phyloP scores from a whole-genome alignment of 1,139 yeast genomes.

The Geotrichum candidum region DNA sequence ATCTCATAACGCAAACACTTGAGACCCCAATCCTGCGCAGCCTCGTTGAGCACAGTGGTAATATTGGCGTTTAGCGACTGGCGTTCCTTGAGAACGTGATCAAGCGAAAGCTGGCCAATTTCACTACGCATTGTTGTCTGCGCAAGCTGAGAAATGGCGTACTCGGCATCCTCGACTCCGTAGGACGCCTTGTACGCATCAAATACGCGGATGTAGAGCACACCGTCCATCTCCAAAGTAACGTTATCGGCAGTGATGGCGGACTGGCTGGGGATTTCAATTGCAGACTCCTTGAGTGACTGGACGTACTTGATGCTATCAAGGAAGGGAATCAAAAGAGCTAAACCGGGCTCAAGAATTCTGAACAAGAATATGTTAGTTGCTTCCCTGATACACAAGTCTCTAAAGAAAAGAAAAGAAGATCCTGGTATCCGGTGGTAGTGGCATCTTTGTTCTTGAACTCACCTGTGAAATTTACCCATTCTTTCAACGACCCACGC shows the following conservation, averaged over 20 bases:
- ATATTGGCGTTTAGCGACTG: constrained; percentile 67
- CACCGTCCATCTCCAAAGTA: constrained; percentile 78
- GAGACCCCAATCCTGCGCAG: constrained; percentile 83
- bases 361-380: constrained; percentile 19
- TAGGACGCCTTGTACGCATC: constrained; percentile 84
- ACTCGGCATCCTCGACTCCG: constrained; percentile 84
- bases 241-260: constrained; percentile 87
- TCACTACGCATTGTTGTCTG: constrained; percentile 90
- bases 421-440: neutral
- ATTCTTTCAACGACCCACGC: constrained; percentile 90
- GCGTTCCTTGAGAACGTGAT: constrained; percentile 70
- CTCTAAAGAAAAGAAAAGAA: neutral
- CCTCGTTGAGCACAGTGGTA: constrained; percentile 74
- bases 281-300: constrained; percentile 72
- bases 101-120: constrained; percentile 76
- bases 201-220: constrained; percentile 65
- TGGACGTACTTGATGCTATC: constrained; percentile 79
- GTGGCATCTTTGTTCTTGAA: neutral
- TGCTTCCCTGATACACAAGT: neutral
- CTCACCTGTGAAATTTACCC: constrained; percentile 67
- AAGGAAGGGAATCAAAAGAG: constrained; percentile 62
- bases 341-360: constrained; percentile 72
- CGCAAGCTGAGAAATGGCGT: constrained; percentile 78
- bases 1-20: constrained; percentile 80
- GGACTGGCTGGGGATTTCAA: constrained; percentile 76